Base-by-base conservation (phyloP, 441 rosid species). In the Pelargonium cotyledonis region DNA sequence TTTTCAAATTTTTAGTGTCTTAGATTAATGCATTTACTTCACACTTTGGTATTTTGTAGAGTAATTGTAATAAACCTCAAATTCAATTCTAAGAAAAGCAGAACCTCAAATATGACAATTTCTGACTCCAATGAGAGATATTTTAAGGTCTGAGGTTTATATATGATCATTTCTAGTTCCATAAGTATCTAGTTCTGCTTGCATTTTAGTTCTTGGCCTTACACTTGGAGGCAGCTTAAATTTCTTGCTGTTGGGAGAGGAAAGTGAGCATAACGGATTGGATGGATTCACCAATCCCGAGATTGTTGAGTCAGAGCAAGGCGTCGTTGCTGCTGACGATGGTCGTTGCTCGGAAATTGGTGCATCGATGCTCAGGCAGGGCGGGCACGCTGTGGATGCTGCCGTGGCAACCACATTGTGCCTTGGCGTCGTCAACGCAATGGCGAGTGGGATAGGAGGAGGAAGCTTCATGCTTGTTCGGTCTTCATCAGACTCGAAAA, bases 271-370 rank as follows among this genome's bases (percentile, higher is more conserved):
- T 11, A n/a, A 60, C 49, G 73, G 44, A 26, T 71, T 76, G 67
- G 61, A 77, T 72, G 73, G 46, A 71, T 23, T 26, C 23, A 58
- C 65, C 29, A 60, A 75, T 65, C 76, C 82, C 40, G 87, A 78
- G 3, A 70, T 85, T 67, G 76, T 90, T 0, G 84, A 91, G 68
- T 91, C 98, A 1, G 85, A 88, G 68, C 75, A 85, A 18, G 98
- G 96, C 0, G 96, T 91, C 43, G 98, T 91, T 53, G 98, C 98
- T 1, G 96, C 97, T 3, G 98, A 90, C 68, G 97, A 93, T 63
- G 86, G 81, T 11, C 82, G 96, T 1, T 93, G 98, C 76, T 88
- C 93, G 8, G 76, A 86, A 76, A 87, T 91, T 7, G 97, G 97
- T 2, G 95, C 79, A 1, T 83, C 86, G 7, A 76, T 88, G 72